A percentile compares a stretch with the other conserved stretches of the same genome.
Conservation (phyloP, 192 early-diverging fungal genomes). For the Linnemannia exigua region DNA sequence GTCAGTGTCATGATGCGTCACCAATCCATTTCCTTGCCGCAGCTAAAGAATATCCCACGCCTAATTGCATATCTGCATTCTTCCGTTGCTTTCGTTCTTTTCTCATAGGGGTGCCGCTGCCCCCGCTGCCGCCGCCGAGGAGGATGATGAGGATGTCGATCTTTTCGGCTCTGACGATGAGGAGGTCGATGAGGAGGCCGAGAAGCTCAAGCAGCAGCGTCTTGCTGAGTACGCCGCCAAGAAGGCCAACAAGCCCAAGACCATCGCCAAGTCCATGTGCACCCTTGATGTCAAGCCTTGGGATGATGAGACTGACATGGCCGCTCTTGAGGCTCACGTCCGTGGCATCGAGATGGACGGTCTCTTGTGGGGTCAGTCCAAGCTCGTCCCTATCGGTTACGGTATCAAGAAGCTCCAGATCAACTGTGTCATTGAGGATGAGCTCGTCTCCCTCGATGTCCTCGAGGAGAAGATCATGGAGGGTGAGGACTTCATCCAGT, state of each 20-base stretch:
- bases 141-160: conserved; percentile 95
- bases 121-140: conserved; percentile 71
- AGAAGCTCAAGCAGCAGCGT: conserved; percentile 89
- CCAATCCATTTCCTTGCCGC: not conserved
- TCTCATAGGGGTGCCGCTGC: conserved; percentile 72
- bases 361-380: conserved; percentile 88
- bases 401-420: conserved; percentile 98
- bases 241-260: conserved; percentile 91
- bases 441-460: conserved; percentile 90
- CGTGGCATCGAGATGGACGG: conserved; percentile 87
- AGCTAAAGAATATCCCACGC: not conserved
- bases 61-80: not conserved
- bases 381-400: conserved; percentile 89
- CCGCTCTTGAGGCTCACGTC: conserved; percentile 79
- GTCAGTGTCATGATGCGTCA: not conserved
- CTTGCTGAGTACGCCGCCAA: conserved; percentile 92
- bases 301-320: conserved; percentile 97
- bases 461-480: conserved; percentile 84
- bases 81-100: not conserved
- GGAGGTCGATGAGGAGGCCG: conserved; percentile 92
- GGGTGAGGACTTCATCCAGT: conserved; percentile 92
- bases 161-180: conserved; percentile 97
- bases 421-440: conserved; percentile 93
- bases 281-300: conserved; percentile 97
- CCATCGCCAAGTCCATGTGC: conserved; percentile 93